These are phyloP conservation scores for Naganishia vishniacii DNA, from an alignment of 768 basidiomycete genomes.

Conservation along the genomic window DNA sequence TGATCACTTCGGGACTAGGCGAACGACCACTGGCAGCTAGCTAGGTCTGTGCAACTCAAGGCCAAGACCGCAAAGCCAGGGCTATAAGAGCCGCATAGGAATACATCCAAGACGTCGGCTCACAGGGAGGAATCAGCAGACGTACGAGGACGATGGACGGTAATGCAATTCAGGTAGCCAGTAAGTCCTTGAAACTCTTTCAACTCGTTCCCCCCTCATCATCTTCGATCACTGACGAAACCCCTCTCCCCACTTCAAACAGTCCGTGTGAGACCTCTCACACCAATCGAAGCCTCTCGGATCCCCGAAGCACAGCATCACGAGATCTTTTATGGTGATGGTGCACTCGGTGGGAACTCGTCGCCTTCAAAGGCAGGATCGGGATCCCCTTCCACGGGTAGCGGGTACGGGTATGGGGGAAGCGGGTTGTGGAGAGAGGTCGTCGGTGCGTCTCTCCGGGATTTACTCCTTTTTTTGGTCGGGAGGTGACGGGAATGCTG, in stretches of 20 bases:
- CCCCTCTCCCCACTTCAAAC: too few relatives aligned
- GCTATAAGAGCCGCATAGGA: too few relatives aligned
- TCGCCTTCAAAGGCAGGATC: slow-evolving; percentile 25
- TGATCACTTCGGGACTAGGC: too few relatives aligned
- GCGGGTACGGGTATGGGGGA: slow-evolving; percentile 6
- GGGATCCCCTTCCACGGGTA: background rate
- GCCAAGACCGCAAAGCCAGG: too few relatives aligned
- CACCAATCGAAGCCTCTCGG: slow-evolving; percentile 73
- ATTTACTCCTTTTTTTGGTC: too few relatives aligned
- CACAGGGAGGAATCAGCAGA: background rate
- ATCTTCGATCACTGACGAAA: too few relatives aligned
- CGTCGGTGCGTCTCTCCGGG: slow-evolving; percentile 35
- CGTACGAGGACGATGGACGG: slow-evolving; percentile 31
- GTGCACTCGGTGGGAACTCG: slow-evolving; percentile 58
- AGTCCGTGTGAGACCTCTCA: slow-evolving; percentile 90
- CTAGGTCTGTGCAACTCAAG: too few relatives aligned
- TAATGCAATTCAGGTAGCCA: slow-evolving; percentile 45
- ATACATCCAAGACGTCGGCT: background rate
- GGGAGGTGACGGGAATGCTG: slow-evolving; percentile 39
- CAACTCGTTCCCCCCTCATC: background rate
- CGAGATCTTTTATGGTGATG: slow-evolving; percentile 69
- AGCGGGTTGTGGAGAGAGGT: slow-evolving; percentile 41
- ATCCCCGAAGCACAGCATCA: slow-evolving; percentile 65
- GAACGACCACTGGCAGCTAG: too few relatives aligned
- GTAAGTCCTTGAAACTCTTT: slow-evolving; percentile 30